Evolutionary conservation across 2,329 filamentous ascomycete species (phyloP).

Genomic region (Fusarium oligoseptatum): DNA sequence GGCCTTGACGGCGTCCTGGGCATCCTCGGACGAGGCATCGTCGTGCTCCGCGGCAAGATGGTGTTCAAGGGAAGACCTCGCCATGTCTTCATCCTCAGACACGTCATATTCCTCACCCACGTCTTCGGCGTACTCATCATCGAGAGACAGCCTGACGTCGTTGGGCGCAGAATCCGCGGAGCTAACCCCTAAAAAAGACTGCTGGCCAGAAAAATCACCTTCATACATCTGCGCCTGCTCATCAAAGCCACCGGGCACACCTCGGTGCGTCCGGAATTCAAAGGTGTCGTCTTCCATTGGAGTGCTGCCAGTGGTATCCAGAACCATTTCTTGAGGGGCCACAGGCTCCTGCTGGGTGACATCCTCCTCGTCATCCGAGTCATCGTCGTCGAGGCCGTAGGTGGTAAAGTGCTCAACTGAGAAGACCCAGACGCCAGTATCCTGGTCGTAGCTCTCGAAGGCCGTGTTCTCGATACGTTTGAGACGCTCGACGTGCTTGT

Average conservation of each 20-base stretch:
- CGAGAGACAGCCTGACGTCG: constrained; percentile 69
- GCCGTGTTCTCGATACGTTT: constrained; percentile 83
- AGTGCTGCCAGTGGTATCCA: constrained; percentile 43
- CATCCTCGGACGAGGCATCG: constrained; percentile 68
- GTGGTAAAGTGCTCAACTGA: constrained; percentile 97
- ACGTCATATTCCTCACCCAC: constrained; percentile 83
- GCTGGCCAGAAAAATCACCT: constrained; percentile 66
- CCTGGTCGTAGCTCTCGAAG: constrained; percentile 83
- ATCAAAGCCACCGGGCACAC: constrained; percentile 86
- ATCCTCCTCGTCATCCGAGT: constrained; percentile 69
- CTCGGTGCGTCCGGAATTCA: constrained; percentile 64
- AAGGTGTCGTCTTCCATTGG: constrained; percentile 68
- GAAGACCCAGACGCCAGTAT: constrained; percentile 91
- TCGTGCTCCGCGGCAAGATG: constrained; percentile 83
- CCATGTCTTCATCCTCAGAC: constrained; percentile 78
- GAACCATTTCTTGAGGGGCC: constrained; percentile 38
- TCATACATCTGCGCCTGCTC: constrained; percentile 67
- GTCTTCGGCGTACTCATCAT: constrained; percentile 67
- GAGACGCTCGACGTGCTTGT: constrained; percentile 87
- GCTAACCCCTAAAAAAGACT: constrained; percentile 95
- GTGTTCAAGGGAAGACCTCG: constrained; percentile 80
- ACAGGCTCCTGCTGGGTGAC: constrained; percentile 14
- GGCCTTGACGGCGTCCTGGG: constrained; percentile 58
- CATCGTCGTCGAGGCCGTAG: constrained; percentile 86
- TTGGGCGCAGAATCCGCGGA: constrained; percentile 84